phyloP scores from a whole-genome alignment of 805 yeast genomes.

The Candida orba region DNA sequence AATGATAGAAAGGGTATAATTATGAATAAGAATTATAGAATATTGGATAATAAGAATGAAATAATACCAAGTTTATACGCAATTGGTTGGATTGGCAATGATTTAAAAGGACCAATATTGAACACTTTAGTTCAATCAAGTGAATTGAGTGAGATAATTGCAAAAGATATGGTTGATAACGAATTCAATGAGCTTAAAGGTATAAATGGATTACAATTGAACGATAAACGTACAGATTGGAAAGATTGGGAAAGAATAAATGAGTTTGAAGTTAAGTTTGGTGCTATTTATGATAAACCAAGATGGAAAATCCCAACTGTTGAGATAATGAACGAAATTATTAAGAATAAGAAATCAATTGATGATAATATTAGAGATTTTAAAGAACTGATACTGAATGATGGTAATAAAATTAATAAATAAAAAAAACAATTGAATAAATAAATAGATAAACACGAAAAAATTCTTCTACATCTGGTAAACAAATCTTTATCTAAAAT shows the following conservation, averaged over 20 bases:
- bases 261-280: slow-evolving; percentile 41
- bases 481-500: neutral
- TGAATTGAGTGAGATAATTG: slow-evolving; percentile 59
- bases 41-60: slow-evolving; percentile 22
- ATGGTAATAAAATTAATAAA: neutral
- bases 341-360: slow-evolving; percentile 5
- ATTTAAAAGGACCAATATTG: slow-evolving; percentile 87
- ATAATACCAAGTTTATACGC: slow-evolving; percentile 53
- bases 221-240: slow-evolving; percentile 44
- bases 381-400: neutral
- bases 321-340: slow-evolving; percentile 41
- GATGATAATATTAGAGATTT: slow-evolving; percentile 1
- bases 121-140: slow-evolving; percentile 82
- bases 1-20: slow-evolving; percentile 37
- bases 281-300: slow-evolving; percentile 41
- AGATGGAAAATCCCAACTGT: slow-evolving; percentile 49
- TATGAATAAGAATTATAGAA: slow-evolving; percentile 39
- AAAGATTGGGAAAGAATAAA: slow-evolving; percentile 58
- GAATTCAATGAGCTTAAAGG: slow-evolving; percentile 23
- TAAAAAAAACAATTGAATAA: no score
- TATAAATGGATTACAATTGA: slow-evolving; percentile 22
- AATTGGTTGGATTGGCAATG: slow-evolving; percentile 86
- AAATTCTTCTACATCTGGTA: no score
- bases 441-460: no score
- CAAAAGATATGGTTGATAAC: slow-evolving; percentile 41